Conservation (phyloP, 148 eudicot species). For the Silene latifolia region DNA sequence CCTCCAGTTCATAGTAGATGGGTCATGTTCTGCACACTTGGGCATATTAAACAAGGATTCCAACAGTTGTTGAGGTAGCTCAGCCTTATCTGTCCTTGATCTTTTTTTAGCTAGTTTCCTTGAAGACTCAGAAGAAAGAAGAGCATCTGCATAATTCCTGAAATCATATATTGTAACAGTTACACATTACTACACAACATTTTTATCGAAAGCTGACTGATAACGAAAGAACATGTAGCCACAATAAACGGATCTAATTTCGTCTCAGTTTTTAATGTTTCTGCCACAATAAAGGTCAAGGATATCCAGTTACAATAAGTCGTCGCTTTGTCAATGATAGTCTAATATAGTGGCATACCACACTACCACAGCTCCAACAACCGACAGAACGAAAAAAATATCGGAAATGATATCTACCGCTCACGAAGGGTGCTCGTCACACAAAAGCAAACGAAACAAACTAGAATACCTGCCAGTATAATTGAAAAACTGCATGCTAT, state of each 20-base stretch:
- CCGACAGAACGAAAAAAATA: not conserved
- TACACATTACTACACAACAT: not conserved
- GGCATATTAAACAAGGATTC: constrained; percentile 71
- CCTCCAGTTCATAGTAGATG: constrained; percentile 80
- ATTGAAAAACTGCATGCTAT: constrained; percentile 39
- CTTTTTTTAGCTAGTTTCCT: constrained; percentile 25
- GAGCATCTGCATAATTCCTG: constrained; percentile 64
- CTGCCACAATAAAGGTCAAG: not conserved
- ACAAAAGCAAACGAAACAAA: not conserved
- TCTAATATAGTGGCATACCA: not conserved
- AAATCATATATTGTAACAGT: constrained; percentile 15
- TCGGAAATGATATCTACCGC: not conserved
- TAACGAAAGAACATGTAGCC: not conserved
- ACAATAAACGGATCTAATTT: not conserved
- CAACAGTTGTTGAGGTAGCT: constrained; percentile 67
- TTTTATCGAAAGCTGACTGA: not conserved
- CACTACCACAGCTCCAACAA: not conserved
- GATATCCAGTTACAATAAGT: not conserved
- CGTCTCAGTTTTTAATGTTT: not conserved
- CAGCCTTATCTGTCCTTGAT: constrained; percentile 32
- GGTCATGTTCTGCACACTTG: constrained; percentile 61
- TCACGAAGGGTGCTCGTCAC: not conserved
- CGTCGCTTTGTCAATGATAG: not conserved
- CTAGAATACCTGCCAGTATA: constrained; percentile 49
- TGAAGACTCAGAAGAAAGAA: constrained; percentile 45